These are phyloP conservation scores for Rachicladosporium sp. DNA, from an alignment of 2,329 filamentous ascomycete genomes.

Conservation along the genomic window DNA sequence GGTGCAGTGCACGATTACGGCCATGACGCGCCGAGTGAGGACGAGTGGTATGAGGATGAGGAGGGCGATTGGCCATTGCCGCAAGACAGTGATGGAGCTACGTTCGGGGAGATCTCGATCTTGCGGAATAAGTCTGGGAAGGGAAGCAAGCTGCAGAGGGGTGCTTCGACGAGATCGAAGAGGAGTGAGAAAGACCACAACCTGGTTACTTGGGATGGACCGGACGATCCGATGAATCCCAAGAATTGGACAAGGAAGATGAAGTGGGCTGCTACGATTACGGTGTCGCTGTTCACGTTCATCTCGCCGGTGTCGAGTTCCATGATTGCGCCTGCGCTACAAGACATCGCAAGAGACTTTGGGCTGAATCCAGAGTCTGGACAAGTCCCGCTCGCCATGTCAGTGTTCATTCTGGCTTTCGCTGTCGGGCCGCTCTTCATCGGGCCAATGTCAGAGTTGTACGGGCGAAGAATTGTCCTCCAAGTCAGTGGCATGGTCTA, in stretches of 20 bases:
- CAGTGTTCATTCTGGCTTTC: conserved; percentile 27
- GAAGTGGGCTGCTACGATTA: conserved; percentile 34
- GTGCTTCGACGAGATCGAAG: conserved; percentile 16
- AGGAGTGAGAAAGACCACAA: conserved; percentile 22
- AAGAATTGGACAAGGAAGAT: conserved; percentile 33
- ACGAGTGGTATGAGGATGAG: conserved; percentile 17
- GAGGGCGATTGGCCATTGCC: conserved; percentile 14
- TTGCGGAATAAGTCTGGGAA: conserved; percentile 16
- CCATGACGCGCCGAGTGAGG: conserved; percentile 14
- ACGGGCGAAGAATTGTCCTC: conserved; percentile 24
- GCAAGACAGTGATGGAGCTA: conserved; percentile 13
- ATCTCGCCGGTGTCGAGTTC: conserved; percentile 27
- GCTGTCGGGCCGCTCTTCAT: conserved; percentile 26
- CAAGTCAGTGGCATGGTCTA: conserved; percentile 27
- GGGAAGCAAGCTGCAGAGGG: conserved; percentile 17
- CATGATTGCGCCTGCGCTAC: conserved; percentile 27
- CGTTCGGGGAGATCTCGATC: conserved; percentile 21
- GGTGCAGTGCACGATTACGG: conserved; percentile 25
- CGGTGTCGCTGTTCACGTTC: conserved; percentile 30
- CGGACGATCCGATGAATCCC: conserved; percentile 34
- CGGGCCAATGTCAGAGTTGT: conserved; percentile 26
- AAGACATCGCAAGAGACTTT: conserved; percentile 17
- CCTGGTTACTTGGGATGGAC: conserved; percentile 34
- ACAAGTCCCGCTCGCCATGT: conserved; percentile 20
- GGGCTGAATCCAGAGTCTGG: conserved; percentile 11